Conservation (phyloP, 78 protist genomes). For the Planoprotostelium fungivorum region DNA sequence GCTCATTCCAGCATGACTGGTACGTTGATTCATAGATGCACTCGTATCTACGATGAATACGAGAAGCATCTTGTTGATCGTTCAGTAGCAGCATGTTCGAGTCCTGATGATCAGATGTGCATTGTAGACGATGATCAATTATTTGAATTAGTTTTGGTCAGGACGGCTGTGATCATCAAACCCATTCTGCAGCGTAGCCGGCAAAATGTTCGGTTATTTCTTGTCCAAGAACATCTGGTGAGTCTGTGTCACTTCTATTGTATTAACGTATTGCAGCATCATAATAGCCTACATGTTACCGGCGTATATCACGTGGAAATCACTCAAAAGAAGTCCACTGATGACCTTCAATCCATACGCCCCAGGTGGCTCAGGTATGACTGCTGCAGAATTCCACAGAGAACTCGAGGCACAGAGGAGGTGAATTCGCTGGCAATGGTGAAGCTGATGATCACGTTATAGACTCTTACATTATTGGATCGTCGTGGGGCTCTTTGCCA, state of each 20-base stretch:
- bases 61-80: too few relatives aligned
- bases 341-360: background rate
- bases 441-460: background rate
- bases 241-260: background rate
- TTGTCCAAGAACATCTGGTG: background rate
- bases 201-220: background rate
- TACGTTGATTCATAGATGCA: constrained; percentile 59
- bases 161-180: too few relatives aligned
- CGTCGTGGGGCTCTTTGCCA: background rate
- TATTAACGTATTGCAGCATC: background rate
- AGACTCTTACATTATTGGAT: background rate
- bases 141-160: too few relatives aligned
- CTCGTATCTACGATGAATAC: constrained; percentile 65
- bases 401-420: background rate
- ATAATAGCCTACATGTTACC: background rate
- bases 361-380: background rate
- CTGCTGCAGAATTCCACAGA: background rate
- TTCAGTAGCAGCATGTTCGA: too few relatives aligned
- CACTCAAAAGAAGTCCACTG: background rate
- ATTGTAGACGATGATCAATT: too few relatives aligned
- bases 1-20: constrained; percentile 43
- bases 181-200: too few relatives aligned
- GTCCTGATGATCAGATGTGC: too few relatives aligned
- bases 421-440: background rate
- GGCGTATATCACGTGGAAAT: background rate